Evolutionary conservation across 495 filamentous ascomycete species (phyloP).

Genomic region (Lasiosphaeria hispida): DNA sequence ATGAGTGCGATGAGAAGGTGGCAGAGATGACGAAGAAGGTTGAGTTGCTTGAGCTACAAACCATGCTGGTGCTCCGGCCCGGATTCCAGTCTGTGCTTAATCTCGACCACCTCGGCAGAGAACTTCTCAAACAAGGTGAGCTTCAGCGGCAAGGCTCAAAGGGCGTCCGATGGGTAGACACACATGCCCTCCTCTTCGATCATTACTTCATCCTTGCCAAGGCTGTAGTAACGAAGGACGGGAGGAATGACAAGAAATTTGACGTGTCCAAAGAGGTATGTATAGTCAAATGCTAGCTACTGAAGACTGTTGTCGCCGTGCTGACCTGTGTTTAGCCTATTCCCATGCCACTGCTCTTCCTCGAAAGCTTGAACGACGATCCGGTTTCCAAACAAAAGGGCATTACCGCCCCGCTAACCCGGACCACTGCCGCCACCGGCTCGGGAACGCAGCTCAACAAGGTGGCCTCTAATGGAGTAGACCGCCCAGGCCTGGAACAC

Average conservation of each 20-base stretch:
- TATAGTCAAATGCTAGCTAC: not conserved
- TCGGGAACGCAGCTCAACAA: constrained; percentile 53
- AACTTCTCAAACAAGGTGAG: constrained; percentile 86
- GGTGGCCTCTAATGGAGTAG: constrained; percentile 44
- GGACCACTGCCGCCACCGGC: constrained; percentile 44
- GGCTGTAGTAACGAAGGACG: constrained; percentile 63
- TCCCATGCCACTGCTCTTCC: constrained; percentile 90
- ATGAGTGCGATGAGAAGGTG: constrained; percentile 93
- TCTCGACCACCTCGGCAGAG: constrained; percentile 84
- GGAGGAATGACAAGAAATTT: constrained; percentile 76
- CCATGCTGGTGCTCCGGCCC: constrained; percentile 77
- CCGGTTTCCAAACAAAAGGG: constrained; percentile 85
- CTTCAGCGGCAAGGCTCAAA: constrained; percentile 84
- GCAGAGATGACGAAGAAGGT: constrained; percentile 91
- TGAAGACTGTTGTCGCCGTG: constrained; percentile 8
- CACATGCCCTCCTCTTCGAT: constrained; percentile 89
- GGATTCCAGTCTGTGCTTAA: constrained; percentile 90
- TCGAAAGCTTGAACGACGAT: constrained; percentile 89
- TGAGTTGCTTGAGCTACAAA: constrained; percentile 78
- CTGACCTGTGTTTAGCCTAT: constrained; percentile 61
- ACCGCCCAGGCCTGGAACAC: constrained; percentile 62
- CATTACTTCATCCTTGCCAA: constrained; percentile 96
- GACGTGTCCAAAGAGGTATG: constrained; percentile 90
- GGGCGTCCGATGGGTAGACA: constrained; percentile 86
- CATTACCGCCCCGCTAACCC: constrained; percentile 63